A percentile compares a stretch with the other conserved stretches of the same genome.
Evolutionary conservation across 2,329 filamentous ascomycete species (phyloP).

Genomic region (Colletotrichum noveboracense): DNA sequence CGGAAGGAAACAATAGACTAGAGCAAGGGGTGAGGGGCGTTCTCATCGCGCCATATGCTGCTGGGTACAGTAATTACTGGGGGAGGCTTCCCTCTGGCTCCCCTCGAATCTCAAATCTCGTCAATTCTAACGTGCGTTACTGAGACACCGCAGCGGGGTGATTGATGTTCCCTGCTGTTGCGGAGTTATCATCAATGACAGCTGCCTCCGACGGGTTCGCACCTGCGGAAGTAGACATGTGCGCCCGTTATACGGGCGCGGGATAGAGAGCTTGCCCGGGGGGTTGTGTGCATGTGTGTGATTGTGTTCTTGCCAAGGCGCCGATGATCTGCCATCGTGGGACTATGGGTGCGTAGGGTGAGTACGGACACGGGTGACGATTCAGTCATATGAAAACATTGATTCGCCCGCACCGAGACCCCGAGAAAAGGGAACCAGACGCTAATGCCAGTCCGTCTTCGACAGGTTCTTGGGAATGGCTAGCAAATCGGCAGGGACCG

Average conservation of each 20-base stretch:
- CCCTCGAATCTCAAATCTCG: neutral
- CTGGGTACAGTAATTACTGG: neutral
- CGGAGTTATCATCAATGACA: neutral
- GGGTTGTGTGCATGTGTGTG: neutral
- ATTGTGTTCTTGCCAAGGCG: neutral
- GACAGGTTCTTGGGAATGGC: neutral
- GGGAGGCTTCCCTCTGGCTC: neutral
- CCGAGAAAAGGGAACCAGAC: neutral
- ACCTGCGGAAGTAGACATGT: neutral
- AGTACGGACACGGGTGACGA: neutral
- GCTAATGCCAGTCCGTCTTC: neutral
- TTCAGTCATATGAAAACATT: neutral
- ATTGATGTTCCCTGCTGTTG: neutral
- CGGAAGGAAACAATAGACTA: constrained; percentile 8
- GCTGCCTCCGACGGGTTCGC: neutral
- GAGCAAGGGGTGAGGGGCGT: neutral
- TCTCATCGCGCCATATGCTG: neutral
- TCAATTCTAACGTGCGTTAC: constrained; percentile 1
- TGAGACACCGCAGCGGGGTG: constrained; percentile 10
- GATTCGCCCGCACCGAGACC: neutral
- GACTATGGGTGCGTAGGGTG: neutral
- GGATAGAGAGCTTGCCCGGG: neutral
- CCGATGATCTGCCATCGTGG: neutral
- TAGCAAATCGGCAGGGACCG: constrained; percentile 5
- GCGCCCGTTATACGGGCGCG: neutral